Percentiles rank a stretch among this genome's conserved stretches.
These are phyloP conservation scores for Lactuca sativa DNA, from an alignment of 129 eudicot genomes.

Conservation along the genomic window DNA sequence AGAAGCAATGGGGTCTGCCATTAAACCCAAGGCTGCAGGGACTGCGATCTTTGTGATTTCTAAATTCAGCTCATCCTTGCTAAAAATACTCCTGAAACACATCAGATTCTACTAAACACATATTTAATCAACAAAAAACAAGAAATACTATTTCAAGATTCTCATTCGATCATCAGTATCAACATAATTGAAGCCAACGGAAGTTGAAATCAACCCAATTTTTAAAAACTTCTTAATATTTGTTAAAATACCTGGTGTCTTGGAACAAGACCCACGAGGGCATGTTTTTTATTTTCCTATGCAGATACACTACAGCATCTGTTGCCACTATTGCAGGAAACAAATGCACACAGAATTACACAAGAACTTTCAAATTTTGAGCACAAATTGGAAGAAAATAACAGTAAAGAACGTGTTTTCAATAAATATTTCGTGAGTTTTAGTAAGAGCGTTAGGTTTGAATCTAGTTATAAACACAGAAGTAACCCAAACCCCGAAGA, in stretches of 20 bases:
- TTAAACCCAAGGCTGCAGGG: conserved; percentile 61
- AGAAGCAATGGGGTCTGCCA: conserved; percentile 64
- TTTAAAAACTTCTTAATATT: background rate
- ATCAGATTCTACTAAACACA: conserved; percentile 3
- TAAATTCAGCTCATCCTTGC: conserved; percentile 43
- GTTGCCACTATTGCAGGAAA: conserved; percentile 9
- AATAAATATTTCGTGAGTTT: background rate
- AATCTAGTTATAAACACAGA: background rate
- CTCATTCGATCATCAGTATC: background rate
- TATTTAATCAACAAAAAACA: background rate
- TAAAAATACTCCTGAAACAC: conserved; percentile 34
- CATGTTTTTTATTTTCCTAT: conserved; percentile 18
- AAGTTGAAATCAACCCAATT: conserved; percentile 2
- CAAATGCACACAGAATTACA: background rate
- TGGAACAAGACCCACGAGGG: conserved; percentile 48
- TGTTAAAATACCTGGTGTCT: conserved; percentile 32
- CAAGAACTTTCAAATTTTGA: background rate
- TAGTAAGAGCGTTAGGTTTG: background rate
- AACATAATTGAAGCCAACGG: background rate
- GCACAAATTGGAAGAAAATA: background rate
- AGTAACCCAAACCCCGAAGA: background rate
- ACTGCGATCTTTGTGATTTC: conserved; percentile 53
- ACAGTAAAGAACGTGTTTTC: background rate
- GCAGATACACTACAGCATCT: conserved; percentile 25
- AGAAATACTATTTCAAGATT: conserved; percentile 1